Evolutionary conservation across 164 flowering plant genomes (phyloP).

Genomic region (Vitis amurensis): DNA sequence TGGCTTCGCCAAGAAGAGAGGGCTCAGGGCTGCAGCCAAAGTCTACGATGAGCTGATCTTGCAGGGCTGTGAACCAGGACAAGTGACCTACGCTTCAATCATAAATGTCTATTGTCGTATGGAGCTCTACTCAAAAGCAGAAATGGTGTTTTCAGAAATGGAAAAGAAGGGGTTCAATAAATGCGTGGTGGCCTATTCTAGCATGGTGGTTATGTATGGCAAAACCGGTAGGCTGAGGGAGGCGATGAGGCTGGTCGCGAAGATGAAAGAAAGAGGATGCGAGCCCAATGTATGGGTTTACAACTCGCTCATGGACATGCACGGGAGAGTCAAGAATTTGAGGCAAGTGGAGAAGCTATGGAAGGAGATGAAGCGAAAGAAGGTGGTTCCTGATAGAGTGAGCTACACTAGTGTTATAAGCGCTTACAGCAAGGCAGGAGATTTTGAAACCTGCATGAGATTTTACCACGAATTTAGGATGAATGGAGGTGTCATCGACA

Average conservation of each 20-base stretch:
- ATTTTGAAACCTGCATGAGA: slow-evolving; percentile 49
- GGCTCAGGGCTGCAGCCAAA: slow-evolving; percentile 33
- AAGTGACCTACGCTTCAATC: slow-evolving; percentile 72
- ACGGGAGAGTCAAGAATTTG: slow-evolving; percentile 56
- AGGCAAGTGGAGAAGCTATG: slow-evolving; percentile 76
- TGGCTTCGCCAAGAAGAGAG: slow-evolving; percentile 58
- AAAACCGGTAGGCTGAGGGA: slow-evolving; percentile 59
- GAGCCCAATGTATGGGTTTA: slow-evolving; percentile 83
- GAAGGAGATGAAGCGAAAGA: slow-evolving; percentile 82
- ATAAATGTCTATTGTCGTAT: slow-evolving; percentile 48
- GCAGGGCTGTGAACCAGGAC: slow-evolving; percentile 67
- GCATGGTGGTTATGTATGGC: slow-evolving; percentile 74
- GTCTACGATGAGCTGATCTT: slow-evolving; percentile 48
- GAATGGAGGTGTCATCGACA: slow-evolving; percentile 62
- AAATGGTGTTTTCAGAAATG: slow-evolving; percentile 59
- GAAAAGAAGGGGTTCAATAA: slow-evolving; percentile 53
- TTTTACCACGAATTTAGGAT: slow-evolving; percentile 56
- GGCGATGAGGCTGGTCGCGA: slow-evolving; percentile 72
- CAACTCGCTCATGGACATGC: slow-evolving; percentile 72
- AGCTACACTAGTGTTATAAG: slow-evolving; percentile 68
- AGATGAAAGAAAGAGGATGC: slow-evolving; percentile 79
- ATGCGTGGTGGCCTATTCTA: slow-evolving; percentile 88
- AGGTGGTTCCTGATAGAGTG: slow-evolving; percentile 58
- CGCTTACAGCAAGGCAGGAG: slow-evolving; percentile 61
- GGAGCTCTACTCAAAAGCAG: slow-evolving; percentile 51